These are phyloP conservation scores for Pleurotus sapidus DNA, from an alignment of 768 basidiomycete genomes.

Conservation along the genomic window DNA sequence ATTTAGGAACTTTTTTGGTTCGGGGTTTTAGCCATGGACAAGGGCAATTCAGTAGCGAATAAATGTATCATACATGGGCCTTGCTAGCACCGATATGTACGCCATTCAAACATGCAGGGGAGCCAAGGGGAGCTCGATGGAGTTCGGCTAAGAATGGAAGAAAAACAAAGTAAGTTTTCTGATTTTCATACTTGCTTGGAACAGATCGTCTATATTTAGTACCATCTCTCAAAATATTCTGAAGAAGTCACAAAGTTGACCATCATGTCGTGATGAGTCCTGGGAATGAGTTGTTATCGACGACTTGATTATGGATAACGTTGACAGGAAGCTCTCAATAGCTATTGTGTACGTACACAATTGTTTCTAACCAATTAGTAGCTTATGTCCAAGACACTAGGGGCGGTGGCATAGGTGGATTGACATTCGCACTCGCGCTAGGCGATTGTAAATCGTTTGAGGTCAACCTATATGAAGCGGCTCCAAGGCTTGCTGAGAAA, in stretches of 20 bases:
- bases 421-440: slow-evolving; percentile 22
- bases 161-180: no score
- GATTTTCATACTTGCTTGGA: no score
- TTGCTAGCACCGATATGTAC: neutral
- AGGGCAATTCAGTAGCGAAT: slow-evolving; percentile 11
- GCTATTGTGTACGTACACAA: slow-evolving; percentile 13
- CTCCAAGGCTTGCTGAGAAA: slow-evolving; percentile 29
- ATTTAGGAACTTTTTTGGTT: neutral
- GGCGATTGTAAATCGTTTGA: slow-evolving; percentile 24
- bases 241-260: no score
- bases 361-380: neutral
- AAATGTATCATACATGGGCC: neutral
- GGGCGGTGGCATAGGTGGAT: slow-evolving; percentile 28
- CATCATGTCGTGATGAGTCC: neutral
- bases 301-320: neutral
- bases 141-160: no score
- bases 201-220: neutral
- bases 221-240: neutral
- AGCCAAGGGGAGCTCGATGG: no score
- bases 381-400: slow-evolving; percentile 11
- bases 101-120: no score
- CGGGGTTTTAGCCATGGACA: slow-evolving; percentile 15
- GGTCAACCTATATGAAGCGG: slow-evolving; percentile 39
- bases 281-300: neutral
- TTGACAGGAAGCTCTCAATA: slow-evolving; percentile 2